Conservation (phyloP, 2,329 filamentous ascomycete genomes). For the Sporothrix euskadiensis region DNA sequence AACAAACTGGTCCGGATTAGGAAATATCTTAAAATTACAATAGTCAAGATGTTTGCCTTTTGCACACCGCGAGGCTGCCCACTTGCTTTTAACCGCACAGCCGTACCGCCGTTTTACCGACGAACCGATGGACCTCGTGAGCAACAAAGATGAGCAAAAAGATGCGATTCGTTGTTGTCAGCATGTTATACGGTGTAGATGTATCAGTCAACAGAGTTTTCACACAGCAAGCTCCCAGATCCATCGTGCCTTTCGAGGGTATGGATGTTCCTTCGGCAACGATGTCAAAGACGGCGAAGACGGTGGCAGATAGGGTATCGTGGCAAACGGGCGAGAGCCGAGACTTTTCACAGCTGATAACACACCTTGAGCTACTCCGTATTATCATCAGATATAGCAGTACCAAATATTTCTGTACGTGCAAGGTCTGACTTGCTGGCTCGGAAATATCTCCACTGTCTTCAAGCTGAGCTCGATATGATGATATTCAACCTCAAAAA, state of each 20-base stretch:
- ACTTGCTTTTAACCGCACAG: slow-evolving; percentile 38
- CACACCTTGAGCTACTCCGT: not conserved
- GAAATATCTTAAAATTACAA: slow-evolving; percentile 43
- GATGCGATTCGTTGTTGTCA: not conserved
- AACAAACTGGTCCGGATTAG: slow-evolving; percentile 46
- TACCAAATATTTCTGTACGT: not conserved
- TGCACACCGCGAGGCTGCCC: not conserved
- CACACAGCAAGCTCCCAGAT: not conserved
- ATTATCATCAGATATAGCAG: not conserved
- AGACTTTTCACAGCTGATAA: not conserved
- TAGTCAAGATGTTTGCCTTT: not conserved
- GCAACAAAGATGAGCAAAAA: not conserved
- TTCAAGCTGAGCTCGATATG: no score
- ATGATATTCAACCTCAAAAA: no score
- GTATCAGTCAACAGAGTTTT: not conserved
- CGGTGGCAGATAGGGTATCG: not conserved
- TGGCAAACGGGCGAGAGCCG: not conserved
- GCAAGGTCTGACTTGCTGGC: not conserved
- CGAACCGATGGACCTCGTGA: not conserved
- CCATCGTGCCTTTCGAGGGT: not conserved
- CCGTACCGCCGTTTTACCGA: slow-evolving; percentile 26
- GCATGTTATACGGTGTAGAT: slow-evolving; percentile 21
- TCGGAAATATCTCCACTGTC: no score
- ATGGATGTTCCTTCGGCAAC: not conserved
- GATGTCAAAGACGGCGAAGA: not conserved